Base-by-base conservation (phyloP, 768 basidiomycete species). In the Termitomyces sp. region DNA sequence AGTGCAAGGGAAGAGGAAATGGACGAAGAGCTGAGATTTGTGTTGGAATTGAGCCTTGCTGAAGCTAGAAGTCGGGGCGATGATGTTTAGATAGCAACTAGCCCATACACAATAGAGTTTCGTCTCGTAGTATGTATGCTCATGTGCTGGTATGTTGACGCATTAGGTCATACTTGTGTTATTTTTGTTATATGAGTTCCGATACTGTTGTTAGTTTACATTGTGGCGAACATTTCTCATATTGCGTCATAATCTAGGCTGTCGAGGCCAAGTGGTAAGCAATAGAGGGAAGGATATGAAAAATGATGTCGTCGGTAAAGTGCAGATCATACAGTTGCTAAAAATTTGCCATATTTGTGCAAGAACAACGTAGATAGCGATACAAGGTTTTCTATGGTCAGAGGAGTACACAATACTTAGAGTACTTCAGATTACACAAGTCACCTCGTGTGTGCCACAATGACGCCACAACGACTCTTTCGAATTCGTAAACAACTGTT, bases 11-110 rank as follows among this genome's bases (percentile, higher is more conserved):
- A 53, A 0, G 78, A 78, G 10, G 79, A 81, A 15, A 79, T 85
- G 65, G 88, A 91, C 60, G 86, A 83, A 15, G 88, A 91, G 64
- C 65, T 91, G 69, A 78, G 73, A 53, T 80, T 85, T 63, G 89
- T 84, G 11, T 80, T 91, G 12, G 86, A 87, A 71, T 69, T 91
- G 71, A 91, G 90, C 69, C 77, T 91, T 31, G 86, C 82, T 1
- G 90, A 91, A 67, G 86, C 85, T n/a, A 73, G 68, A 57, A 79
- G 76, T 63, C 74, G 74, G 3, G 74, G 73, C 17, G 72, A 74
- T 53, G 54, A 67, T 60, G 53, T 67, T 31, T 68, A 51, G 56
- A 59, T 54, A 34, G 11, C n/a, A 32, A 43, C 31, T 8, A 20
- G 8, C 17, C 14, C 2, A 14, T 54, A 38, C 5, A 20, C 4